These are phyloP conservation scores for Dendryphion nanum DNA, from an alignment of 2,329 filamentous ascomycete genomes.

Conservation along the genomic window DNA sequence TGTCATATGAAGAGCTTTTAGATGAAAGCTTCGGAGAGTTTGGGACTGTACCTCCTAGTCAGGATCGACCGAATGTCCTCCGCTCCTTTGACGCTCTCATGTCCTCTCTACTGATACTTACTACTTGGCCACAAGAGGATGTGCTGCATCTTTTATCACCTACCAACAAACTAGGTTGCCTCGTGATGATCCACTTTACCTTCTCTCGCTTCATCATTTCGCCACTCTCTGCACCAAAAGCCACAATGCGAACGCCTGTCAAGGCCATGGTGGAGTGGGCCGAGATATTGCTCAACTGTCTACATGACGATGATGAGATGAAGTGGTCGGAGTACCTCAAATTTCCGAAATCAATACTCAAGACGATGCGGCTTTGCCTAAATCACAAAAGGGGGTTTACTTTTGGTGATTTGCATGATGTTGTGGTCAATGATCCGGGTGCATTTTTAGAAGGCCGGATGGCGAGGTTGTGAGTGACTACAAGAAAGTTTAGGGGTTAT, in stretches of 20 bases:
- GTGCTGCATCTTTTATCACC: slow-evolving; percentile 15
- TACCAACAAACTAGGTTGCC: slow-evolving; percentile 12
- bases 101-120: slow-evolving; percentile 13
- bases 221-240: slow-evolving; percentile 11
- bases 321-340: slow-evolving; percentile 34
- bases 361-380: slow-evolving; percentile 2
- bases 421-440: slow-evolving; percentile 42
- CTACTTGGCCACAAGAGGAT: slow-evolving; percentile 17
- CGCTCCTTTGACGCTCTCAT: slow-evolving; percentile 16
- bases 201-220: slow-evolving; percentile 14
- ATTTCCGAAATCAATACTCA: slow-evolving; percentile 26
- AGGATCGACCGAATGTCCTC: slow-evolving; percentile 1
- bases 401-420: slow-evolving; percentile 3
- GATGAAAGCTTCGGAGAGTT: background rate
- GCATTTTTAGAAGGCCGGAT: slow-evolving; percentile 18
- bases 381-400: slow-evolving; percentile 5
- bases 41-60: slow-evolving; percentile 6
- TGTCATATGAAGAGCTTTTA: background rate
- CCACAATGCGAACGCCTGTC: slow-evolving; percentile 11
- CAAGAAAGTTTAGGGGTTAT: no score
- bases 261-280: slow-evolving; percentile 38
- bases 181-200: slow-evolving; percentile 17
- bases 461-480: background rate
- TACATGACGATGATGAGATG: slow-evolving; percentile 22
- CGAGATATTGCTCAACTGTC: slow-evolving; percentile 31